These are phyloP conservation scores for Paecilomyces sp. DNA, from an alignment of 2,329 filamentous ascomycete genomes.

Conservation along the genomic window DNA sequence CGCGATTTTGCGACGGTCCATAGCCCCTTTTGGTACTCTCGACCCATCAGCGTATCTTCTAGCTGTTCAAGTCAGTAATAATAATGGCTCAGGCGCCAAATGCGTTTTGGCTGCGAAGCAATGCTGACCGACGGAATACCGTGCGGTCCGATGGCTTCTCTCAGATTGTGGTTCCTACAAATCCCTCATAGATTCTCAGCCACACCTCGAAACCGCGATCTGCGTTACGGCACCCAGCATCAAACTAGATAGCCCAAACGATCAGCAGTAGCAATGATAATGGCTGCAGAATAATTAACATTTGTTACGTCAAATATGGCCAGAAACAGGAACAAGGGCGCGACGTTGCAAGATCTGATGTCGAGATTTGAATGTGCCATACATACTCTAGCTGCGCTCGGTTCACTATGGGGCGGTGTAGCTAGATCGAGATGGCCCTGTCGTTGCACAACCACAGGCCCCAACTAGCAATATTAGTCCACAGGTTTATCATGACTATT, in stretches of 20 bases:
- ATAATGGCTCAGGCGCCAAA: background rate
- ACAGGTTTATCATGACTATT: too few species aligned
- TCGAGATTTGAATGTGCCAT: background rate
- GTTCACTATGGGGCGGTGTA: background rate
- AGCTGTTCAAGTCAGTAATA: background rate
- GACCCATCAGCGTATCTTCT: background rate
- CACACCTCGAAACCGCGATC: background rate
- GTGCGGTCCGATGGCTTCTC: background rate
- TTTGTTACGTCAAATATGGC: too few species aligned
- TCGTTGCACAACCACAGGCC: background rate
- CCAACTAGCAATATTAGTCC: too few species aligned
- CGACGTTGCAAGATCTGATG: background rate
- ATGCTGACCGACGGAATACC: background rate
- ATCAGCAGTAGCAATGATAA: background rate
- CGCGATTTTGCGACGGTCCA: background rate
- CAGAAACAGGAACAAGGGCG: background rate
- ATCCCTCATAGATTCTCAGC: constrained; percentile 1
- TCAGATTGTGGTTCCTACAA: background rate
- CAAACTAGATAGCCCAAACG: background rate
- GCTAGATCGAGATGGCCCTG: background rate
- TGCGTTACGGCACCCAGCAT: background rate
- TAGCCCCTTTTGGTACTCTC: background rate
- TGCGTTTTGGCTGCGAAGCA: background rate
- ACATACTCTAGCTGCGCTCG: background rate
- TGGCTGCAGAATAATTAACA: too few species aligned